Evolutionary conservation across 768 basidiomycete genomes (phyloP).

Genomic region (Mrakia blollopis): DNA sequence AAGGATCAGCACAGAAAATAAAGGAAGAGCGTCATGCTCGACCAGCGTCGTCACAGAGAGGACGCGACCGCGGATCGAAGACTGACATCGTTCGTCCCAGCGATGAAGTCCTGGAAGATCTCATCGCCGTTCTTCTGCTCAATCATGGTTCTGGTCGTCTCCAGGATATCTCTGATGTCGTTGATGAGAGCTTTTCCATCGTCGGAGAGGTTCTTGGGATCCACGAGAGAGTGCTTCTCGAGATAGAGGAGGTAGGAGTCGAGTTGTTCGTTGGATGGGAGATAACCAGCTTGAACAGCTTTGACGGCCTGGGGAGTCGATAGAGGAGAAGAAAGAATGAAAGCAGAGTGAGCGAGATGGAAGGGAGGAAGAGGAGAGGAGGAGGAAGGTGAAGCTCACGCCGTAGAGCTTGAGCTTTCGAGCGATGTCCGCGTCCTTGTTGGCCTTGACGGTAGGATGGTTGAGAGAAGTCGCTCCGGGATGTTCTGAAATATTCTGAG

Average conservation of each 20-base stretch:
- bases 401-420: constrained; percentile 81
- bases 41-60: not conserved
- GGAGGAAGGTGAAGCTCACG: constrained; percentile 35
- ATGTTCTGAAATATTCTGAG: not conserved
- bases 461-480: not conserved
- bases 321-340: not conserved
- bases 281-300: constrained; percentile 64
- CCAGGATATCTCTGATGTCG: constrained; percentile 71
- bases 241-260: constrained; percentile 56
- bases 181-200: constrained; percentile 71
- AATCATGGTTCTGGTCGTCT: constrained; percentile 44
- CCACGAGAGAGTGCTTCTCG: constrained; percentile 54
- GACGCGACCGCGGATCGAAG: not conserved
- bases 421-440: constrained; percentile 50
- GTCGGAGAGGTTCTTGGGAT: constrained; percentile 61
- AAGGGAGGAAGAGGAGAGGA: not conserved
- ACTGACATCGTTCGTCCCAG: constrained; percentile 46
- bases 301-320: constrained; percentile 50
- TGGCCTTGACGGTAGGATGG: not conserved
- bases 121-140: constrained; percentile 80
- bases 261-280: constrained; percentile 55
- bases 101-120: constrained; percentile 84
- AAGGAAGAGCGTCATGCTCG: not conserved
- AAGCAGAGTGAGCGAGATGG: not conserved
- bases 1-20: not conserved